Evolutionary conservation across 176 grass and related monocot species (phyloP).

Genomic region (Carex parvula): DNA sequence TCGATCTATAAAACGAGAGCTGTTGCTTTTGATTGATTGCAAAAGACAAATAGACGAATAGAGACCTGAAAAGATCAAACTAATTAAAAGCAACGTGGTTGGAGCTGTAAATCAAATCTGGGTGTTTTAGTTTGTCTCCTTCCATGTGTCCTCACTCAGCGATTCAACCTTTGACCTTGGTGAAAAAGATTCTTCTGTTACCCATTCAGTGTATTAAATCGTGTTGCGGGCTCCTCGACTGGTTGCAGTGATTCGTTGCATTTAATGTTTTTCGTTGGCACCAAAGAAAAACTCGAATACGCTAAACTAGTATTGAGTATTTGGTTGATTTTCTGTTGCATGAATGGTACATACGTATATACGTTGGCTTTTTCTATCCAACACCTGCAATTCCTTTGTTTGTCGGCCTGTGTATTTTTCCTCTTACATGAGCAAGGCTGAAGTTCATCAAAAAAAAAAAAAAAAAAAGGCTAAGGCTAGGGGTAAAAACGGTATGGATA

Average conservation of each 20-base stretch:
- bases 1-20: not conserved
- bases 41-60: slow-evolving; percentile 10
- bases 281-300: too few relatives aligned
- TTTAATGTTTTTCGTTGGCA: not conserved
- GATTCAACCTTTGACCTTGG: not conserved
- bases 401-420: too few relatives aligned
- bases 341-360: too few relatives aligned
- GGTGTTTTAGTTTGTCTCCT: slow-evolving; percentile 17
- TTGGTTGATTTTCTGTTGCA: too few relatives aligned
- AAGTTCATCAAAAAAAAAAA: too few relatives aligned
- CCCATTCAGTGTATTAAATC: not conserved
- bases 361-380: too few relatives aligned
- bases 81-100: slow-evolving; percentile 24
- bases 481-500: too few relatives aligned
- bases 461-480: too few relatives aligned
- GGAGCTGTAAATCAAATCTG: slow-evolving; percentile 23
- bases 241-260: not conserved
- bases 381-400: too few relatives aligned
- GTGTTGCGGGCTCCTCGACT: not conserved
- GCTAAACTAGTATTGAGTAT: too few relatives aligned
- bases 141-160: slow-evolving; percentile 1
- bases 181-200: not conserved
- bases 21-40: slow-evolving; percentile 21
- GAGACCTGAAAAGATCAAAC: not conserved
- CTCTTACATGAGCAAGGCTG: too few relatives aligned